Base-by-base conservation (phyloP, 108 stramenopile genomes). In the Skeletonema marinoi region DNA sequence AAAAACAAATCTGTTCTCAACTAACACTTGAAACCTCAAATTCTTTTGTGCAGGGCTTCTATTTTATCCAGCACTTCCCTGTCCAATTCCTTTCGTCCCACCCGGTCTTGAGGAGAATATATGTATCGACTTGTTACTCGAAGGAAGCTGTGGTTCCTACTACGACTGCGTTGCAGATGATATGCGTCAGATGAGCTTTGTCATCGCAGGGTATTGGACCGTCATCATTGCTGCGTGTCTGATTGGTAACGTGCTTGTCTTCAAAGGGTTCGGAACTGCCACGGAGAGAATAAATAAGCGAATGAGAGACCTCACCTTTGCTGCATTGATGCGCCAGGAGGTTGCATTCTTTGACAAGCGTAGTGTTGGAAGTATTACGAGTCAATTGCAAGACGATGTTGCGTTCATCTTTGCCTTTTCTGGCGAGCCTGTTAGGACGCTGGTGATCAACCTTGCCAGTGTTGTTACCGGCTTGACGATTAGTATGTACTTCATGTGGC, bases 371-470 rank as follows among this genome's bases (percentile, higher is more conserved):
- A 81, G 80, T 17, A 85, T 96, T 31, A 92, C 96, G 3, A 81
- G 90, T 50, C 90, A 89, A 62, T 82, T 98, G 4, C 88, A 91
- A 64, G 92, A 92, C 32, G 96, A 97, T 80, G 89, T 92, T 10
- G 80, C 93, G 0, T 71, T 88, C 14, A 81, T 95, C 38, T 84
- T 90, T 51, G 77, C 87, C 3, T 93, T 93, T 64, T 77, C 78
- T 41, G 88, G 92, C 1, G 89, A 92, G 39, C 91, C 94, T 11
- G 81, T 95, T 16, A 74, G 91, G 60, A 64, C 84, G 10, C 44
- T 92, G 13, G 51, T 93, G 4, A 80, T 93, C 36, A 80, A 78
- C 21, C 38, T 91, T 9, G 70, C 86, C 16, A 87, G 81, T n/a
- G 76, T 95, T 0, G 48, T 79, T 41, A 46, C 35, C 1, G 51